phyloP scores from a whole-genome alignment of 2,329 filamentous ascomycete species.

The Fusarium sp. region DNA sequence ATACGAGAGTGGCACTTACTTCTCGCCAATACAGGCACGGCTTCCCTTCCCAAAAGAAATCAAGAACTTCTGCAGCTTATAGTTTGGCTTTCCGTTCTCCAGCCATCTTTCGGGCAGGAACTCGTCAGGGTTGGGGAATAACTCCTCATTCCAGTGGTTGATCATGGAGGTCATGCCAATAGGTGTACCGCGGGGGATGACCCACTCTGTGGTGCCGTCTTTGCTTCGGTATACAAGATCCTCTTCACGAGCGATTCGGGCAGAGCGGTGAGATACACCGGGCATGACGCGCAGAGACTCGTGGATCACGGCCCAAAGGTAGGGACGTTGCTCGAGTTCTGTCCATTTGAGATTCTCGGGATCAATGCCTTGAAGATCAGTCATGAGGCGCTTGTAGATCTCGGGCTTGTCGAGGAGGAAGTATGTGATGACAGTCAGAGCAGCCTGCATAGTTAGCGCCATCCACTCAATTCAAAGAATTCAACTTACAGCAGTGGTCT shows the following conservation, averaged over 20 bases:
- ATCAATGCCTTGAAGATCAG: conserved; percentile 47
- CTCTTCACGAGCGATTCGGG: conserved; percentile 41
- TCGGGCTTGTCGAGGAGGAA: conserved; percentile 50
- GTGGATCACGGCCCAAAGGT: conserved; percentile 52
- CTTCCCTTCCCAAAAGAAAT: conserved; percentile 38
- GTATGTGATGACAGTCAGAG: conserved; percentile 51
- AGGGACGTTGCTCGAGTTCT: conserved; percentile 51
- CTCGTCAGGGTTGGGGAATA: conserved; percentile 49
- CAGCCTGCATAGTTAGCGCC: conserved; percentile 23
- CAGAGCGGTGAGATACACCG: conserved; percentile 45
- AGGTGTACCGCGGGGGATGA: conserved; percentile 48
- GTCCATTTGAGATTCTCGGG: conserved; percentile 46
- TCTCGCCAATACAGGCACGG: conserved; percentile 40
- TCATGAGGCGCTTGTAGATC: conserved; percentile 44
- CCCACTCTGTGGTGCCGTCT: conserved; percentile 34
- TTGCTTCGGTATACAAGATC: conserved; percentile 44
- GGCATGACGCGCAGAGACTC: conserved; percentile 52
- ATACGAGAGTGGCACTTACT: conserved; percentile 12
- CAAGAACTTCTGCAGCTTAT: conserved; percentile 39
- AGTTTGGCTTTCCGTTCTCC: conserved; percentile 40
- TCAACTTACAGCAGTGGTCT: conserved; percentile 51
- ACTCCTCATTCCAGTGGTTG: conserved; percentile 46
- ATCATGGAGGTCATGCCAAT: conserved; percentile 50
- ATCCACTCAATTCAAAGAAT: rapidly evolving
- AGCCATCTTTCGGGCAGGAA: conserved; percentile 51